Base-by-base conservation (phyloP, 805 yeast species). In the Grigorovia humatica region DNA sequence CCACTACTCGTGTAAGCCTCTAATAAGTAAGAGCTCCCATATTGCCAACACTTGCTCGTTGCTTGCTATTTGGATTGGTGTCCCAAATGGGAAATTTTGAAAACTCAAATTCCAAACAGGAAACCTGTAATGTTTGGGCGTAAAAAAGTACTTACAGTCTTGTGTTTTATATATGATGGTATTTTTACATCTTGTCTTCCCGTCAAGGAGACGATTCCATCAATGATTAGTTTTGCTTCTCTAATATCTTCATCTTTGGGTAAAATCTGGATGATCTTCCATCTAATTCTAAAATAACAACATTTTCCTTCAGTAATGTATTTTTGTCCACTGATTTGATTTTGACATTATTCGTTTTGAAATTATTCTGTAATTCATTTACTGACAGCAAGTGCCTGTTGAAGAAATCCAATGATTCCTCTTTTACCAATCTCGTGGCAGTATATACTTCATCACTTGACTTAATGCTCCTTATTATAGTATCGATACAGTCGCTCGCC, bases 381-480 rank as follows among this genome's bases (percentile, higher is more conserved):
- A 53, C 54, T 6, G 65, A 52, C 2, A 51, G 49, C 23, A 54
- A 59, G 56, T 50, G 60, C 52, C 52, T 61, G 27, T 62, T 57
- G 48, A 59, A 70, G 66, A 69, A 70, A 6, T 55, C 48, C 0
- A 57, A 29, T 50, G 74, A 67, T 23, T 64, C 63, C 8, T 62
- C 61, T 44, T 57, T 57, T 15, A 67, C 63, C 19, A 69, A 51
- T 23, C 27, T 23, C 27, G 27, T 23, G 27, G 27, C 27, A 23
- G 27, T 23, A 23, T 4, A 23, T 23, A 23, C 6, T 23, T 23
- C 27, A 23, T 23, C 57, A 9, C 63, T 65, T 5, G 59, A 54
- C 9, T 56, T 47, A 4, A 66, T 60, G 18, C 56, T 57, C 32
- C 50, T 44, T 11, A 55, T 32, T 18, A 65, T 59, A 4, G 48